Base-by-base conservation (phyloP, 352 stramenopile species). In the Globisporangium nodosum region DNA sequence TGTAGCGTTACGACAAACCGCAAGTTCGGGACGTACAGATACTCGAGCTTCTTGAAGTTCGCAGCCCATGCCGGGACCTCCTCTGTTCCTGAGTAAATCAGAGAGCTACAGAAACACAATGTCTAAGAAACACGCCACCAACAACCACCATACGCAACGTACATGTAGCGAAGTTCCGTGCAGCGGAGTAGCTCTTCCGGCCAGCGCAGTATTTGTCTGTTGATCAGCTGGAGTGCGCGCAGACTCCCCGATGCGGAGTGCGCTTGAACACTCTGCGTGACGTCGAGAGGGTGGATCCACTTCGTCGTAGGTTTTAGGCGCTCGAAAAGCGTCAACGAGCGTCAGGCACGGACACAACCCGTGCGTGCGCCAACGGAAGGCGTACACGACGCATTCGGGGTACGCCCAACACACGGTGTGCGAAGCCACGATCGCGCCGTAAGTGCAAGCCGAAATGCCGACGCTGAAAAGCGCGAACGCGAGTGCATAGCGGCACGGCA, bases 91-190 rank as follows among this genome's bases (percentile, higher is more conserved):
- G 69, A 69, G 37, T 78, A 74, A 5, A 78, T 55, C 16, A 81
- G 37, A 0, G 55, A 66, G 40, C 71, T 76, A 18, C 18, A 45
- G 0, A 7, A 52, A 3, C 3, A 52, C 18, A 21, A 8, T n/a
- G 9, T 1, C 5, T n/a, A n/a, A 9, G 21, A 43, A 20, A 27
- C 24, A 27, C 24, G 24, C 24, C 24, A 27, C 24, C 24, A 27
- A 27, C 24, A 27, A 27, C 1, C 24, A 27, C 24, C 24, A 27
- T 27, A 27, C 24, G 24, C 24, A 27, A 56, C 35, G 45, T 70
- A 84, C 76, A 87, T 56, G 51, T 74, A 62, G 16, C 69, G 65
- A 6, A 87, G 62, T 0, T 72, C 53, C 4, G 7, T 24, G 27
- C 74, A 82, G 8, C 11, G n/a, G 11, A 48, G 54, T 20, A 87